Base-by-base conservation (phyloP, 257 asterid species). In the Przewalskia tangutica region DNA sequence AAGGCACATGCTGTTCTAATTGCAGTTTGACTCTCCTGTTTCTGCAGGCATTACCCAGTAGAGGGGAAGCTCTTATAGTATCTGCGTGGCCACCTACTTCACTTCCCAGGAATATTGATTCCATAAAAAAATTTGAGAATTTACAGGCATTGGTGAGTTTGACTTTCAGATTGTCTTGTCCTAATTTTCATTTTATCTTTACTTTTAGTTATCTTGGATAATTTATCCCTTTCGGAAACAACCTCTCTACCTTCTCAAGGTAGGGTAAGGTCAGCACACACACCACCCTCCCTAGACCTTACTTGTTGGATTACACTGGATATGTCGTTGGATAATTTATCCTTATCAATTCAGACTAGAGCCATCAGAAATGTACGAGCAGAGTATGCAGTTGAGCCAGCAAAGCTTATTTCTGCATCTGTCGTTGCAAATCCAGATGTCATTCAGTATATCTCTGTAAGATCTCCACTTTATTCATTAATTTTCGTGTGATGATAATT, bases 321-420 rank as follows among this genome's bases (percentile, higher is more conserved):
- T 27, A 27, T 27, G 32, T 27, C 1, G 32, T 18, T 42, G 54
- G 54, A 78, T 38, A 62, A n/a, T 59, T 27, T 32, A 9, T 64
- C 64, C 18, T 48, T 53, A 9, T 83, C 81, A 75, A 75, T 65
- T 81, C 84, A 95, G 99, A 94, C 97, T 3, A 92, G 96, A 89
- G 97, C 98, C 82, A 91, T 95, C 79, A 90, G 99, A 81, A 95
- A 95, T 89, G 97, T 97, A 59, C 89, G 99, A 80, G 97, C 99
- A 60, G 99, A 95, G 91, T 95, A 95, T 86, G 92, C 97, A 67
- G 99, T 94, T 83, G 99, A 95, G 86, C 97, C 99, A 86, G 97
- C 92, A 77, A 91, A 90, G 85, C 94, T 89, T 46, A 95, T 95
- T 78, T 91, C 98, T 83, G 97, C 96, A 44, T 91, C 90, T 10